Conservation (phyloP, 768 basidiomycete genomes). For the Kwoniella sp. region DNA sequence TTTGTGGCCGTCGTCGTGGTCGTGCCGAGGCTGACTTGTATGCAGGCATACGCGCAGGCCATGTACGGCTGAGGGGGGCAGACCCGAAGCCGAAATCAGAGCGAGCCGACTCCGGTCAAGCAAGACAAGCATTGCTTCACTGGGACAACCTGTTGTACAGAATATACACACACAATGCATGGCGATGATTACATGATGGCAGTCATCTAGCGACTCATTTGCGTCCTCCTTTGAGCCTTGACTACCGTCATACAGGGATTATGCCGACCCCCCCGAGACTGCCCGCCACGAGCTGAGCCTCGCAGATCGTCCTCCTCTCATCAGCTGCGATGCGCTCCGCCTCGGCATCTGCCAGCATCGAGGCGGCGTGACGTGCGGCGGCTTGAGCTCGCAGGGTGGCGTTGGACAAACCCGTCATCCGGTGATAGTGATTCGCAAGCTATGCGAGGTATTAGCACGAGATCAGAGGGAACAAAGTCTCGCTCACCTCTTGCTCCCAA, state of each 20-base stretch:
- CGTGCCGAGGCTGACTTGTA: neutral
- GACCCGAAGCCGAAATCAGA: too few relatives aligned
- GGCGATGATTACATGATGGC: too few relatives aligned
- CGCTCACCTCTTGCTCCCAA: slow-evolving; percentile 35
- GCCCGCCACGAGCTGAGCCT: slow-evolving; percentile 21
- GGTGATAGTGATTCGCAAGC: slow-evolving; percentile 22
- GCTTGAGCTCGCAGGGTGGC: slow-evolving; percentile 19
- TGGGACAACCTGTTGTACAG: too few relatives aligned
- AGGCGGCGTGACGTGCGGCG: slow-evolving; percentile 18
- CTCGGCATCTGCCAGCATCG: slow-evolving; percentile 37
- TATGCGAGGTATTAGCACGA: neutral
- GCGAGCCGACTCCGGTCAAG: too few relatives aligned
- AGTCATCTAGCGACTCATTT: too few relatives aligned
- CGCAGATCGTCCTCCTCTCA: slow-evolving; percentile 30
- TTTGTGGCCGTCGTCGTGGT: neutral
- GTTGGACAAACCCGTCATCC: slow-evolving; percentile 5
- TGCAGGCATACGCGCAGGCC: slow-evolving; percentile 13
- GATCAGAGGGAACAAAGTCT: neutral
- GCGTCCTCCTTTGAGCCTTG: too few relatives aligned
- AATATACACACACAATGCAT: too few relatives aligned
- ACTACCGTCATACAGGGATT: too few relatives aligned
- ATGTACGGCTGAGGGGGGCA: slow-evolving; percentile 21
- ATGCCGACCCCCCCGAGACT: slow-evolving; percentile 22
- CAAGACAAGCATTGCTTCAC: too few relatives aligned
- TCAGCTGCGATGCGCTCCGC: slow-evolving; percentile 31